phyloP scores from a whole-genome alignment of 176 grass and related monocot species.

The Paspalum notatum region DNA sequence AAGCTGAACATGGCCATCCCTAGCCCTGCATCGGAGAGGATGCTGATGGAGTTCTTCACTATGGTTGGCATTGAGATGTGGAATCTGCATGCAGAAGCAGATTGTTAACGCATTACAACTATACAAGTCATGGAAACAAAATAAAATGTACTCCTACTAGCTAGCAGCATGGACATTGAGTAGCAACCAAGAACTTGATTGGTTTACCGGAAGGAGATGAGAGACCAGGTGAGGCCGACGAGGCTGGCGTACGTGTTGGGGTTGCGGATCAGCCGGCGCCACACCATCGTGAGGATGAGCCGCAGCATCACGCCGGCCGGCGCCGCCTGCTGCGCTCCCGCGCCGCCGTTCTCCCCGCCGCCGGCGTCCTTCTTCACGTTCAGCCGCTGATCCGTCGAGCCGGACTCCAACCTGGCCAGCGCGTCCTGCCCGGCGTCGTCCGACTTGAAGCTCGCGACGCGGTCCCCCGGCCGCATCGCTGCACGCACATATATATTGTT shows the following conservation, averaged over 20 bases:
- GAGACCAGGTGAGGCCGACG: constrained; percentile 83
- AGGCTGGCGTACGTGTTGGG: constrained; percentile 96
- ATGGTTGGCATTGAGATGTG: constrained; percentile 73
- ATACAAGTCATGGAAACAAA: neutral
- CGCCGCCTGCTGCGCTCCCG: constrained; percentile 50
- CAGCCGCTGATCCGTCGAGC: constrained; percentile 43
- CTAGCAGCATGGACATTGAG: neutral
- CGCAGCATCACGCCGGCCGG: constrained; percentile 74
- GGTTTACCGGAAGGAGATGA: constrained; percentile 74
- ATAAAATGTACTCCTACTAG: too few species aligned
- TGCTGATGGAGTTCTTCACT: constrained; percentile 80
- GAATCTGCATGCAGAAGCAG: constrained; percentile 61
- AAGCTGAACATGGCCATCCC: constrained; percentile 98
- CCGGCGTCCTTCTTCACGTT: neutral
- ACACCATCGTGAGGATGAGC: constrained; percentile 92
- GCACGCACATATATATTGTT: neutral
- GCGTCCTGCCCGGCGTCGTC: constrained; percentile 40
- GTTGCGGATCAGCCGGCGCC: constrained; percentile 88
- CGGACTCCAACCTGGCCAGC: constrained; percentile 61
- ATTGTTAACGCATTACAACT: neutral
- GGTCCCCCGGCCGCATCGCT: constrained; percentile 26
- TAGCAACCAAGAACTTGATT: neutral
- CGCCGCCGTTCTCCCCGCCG: constrained; percentile 17
- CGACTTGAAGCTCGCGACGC: constrained; percentile 45
- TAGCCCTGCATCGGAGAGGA: constrained; percentile 84